phyloP scores from a whole-genome alignment of 1,139 yeast genomes.

The Lodderomyces orthopsilosis region DNA sequence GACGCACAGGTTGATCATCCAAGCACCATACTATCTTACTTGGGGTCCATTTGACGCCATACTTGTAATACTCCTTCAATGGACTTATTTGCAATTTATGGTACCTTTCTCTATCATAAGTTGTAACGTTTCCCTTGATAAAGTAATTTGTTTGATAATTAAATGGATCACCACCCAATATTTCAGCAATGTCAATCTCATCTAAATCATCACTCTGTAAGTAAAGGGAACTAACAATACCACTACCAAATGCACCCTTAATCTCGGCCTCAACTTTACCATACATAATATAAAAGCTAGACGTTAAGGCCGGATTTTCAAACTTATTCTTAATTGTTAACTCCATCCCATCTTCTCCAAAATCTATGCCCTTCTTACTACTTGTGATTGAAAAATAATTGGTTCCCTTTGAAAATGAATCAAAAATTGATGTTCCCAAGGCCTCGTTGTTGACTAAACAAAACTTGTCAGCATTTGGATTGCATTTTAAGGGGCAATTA shows the following conservation, averaged over 20 bases:
- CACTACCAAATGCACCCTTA: conserved; percentile 36
- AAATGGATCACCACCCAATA: conserved; percentile 38
- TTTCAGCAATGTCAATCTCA: conserved; percentile 46
- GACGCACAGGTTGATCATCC: conserved; percentile 29
- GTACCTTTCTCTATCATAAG: conserved; percentile 40
- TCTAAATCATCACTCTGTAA: conserved; percentile 48
- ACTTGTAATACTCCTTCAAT: conserved; percentile 23
- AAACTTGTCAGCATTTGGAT: conserved; percentile 21
- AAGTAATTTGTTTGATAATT: conserved; percentile 44
- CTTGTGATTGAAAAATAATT: conserved; percentile 13
- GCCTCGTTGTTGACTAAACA: conserved; percentile 27
- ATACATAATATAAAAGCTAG: conserved; percentile 37
- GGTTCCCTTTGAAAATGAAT: conserved; percentile 15
- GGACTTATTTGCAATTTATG: conserved; percentile 26
- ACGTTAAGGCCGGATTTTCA: conserved; percentile 40
- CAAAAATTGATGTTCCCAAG: conserved; percentile 16
- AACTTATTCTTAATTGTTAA: conserved; percentile 25
- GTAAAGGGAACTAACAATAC: conserved; percentile 45
- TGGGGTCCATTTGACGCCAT: conserved; percentile 41
- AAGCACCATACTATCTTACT: conserved; percentile 30
- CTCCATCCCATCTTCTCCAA: conserved; percentile 15
- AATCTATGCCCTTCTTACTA: conserved; percentile 12
- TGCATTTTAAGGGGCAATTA: conserved; percentile 17
- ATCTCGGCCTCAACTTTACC: conserved; percentile 45
- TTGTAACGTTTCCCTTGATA: conserved; percentile 43